Base-by-base conservation (phyloP, 305 asterid species). In the Caryopteris hybrid region DNA sequence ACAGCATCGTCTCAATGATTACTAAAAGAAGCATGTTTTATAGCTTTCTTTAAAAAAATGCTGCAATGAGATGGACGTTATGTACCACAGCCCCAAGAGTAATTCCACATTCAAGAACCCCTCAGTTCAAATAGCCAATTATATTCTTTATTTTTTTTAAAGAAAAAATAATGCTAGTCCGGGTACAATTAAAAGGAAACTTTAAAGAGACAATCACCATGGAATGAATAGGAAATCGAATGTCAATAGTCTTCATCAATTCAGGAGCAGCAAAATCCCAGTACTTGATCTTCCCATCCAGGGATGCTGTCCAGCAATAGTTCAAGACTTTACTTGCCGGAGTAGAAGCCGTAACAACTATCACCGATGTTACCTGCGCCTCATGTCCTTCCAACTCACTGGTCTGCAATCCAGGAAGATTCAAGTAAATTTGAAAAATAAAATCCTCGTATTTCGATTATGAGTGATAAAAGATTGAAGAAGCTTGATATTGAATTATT, bases 181-280 rank as follows among this genome's bases (percentile, higher is more conserved):
- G 23, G 17, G 20, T 25, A 55, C 36, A 46, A 27, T 20, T 27
- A 47, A 65, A 33, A 23, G 53, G 14, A 18, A 58, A 10, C n/a
- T 12, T 67, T 18, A 5, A 56, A 61, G 2, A 36, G 41, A 61
- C 5, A 63, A 31, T 69, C 73, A 94, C 99, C 99, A 91, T 91
- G 25, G 88, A 84, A 72, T 83, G 87, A 63, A 93, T 83, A 14
- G 97, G 95, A 36, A 77, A 66, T 57, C 72, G 71, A 74, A 85
- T 70, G 46, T 83, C 74, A 23, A 93, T 78, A 14, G 84, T 87
- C 81, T 51, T 90, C 79, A 90, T 81, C 70, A 83, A 66, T 61
- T 87, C 92, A 7, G 95, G 92, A 36, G 80, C 88, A 1, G 90
- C 75, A 42, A 88, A 93, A 58, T 93, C 96, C 99, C 99, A 94